A percentile compares a stretch with the other conserved stretches of the same genome.
These are phyloP conservation scores for Pseudoperonospora humuli DNA, from an alignment of 352 stramenopile species.

Conservation along the genomic window DNA sequence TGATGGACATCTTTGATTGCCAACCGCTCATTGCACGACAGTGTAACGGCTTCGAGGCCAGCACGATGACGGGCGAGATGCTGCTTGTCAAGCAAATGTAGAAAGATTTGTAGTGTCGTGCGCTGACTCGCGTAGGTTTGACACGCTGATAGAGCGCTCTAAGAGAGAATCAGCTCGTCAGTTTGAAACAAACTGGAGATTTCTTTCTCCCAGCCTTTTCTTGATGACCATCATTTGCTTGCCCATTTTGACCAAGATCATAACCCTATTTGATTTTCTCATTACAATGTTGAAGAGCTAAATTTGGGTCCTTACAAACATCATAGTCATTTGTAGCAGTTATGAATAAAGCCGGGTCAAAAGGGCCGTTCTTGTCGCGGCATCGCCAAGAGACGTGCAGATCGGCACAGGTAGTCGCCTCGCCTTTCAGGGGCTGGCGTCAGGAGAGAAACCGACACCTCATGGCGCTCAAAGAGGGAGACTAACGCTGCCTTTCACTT, in stretches of 20 bases:
- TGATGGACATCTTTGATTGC: slow-evolving; percentile 17
- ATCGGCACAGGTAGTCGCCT: slow-evolving; percentile 26
- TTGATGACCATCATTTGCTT: slow-evolving; percentile 20
- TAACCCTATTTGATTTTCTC: not conserved
- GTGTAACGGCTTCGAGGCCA: slow-evolving; percentile 10
- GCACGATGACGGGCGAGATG: not conserved
- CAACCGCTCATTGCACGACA: slow-evolving; percentile 6
- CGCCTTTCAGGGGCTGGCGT: slow-evolving; percentile 28
- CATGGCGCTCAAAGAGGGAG: slow-evolving; percentile 89
- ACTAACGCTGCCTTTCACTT: slow-evolving; percentile 77
- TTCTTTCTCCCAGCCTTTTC: slow-evolving; percentile 5
- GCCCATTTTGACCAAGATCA: not conserved
- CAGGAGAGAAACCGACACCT: slow-evolving; percentile 20
- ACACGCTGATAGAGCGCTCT: slow-evolving; percentile 4
- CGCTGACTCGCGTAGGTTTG: slow-evolving; percentile 13
- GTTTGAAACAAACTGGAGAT: slow-evolving; percentile 7
- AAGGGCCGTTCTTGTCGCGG: slow-evolving; percentile 18
- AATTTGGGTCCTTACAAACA: not conserved
- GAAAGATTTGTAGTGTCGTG: slow-evolving; percentile 18
- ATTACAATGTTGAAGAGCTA: not conserved
- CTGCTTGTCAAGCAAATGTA: slow-evolving; percentile 10
- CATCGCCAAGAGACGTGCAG: slow-evolving; percentile 33
- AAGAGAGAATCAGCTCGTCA: slow-evolving; percentile 13
- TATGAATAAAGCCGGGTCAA: slow-evolving; percentile 21
- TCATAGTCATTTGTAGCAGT: slow-evolving; percentile 1